These are phyloP conservation scores for Effrenium voratum DNA, from an alignment of 73 alveolate genomes.

Conservation along the genomic window DNA sequence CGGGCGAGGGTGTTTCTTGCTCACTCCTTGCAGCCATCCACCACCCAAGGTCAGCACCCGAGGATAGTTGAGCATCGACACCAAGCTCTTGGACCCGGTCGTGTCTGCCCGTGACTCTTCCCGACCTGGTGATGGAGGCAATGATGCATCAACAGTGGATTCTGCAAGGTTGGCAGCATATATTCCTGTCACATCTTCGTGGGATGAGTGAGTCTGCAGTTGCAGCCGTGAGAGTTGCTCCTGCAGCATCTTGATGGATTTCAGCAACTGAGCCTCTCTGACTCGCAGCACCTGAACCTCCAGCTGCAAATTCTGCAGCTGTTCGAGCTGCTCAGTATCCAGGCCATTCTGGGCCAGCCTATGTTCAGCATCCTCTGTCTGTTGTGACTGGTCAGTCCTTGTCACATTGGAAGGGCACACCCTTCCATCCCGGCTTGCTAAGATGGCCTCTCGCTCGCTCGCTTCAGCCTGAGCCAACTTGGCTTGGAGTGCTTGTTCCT, in stretches of 20 bases:
- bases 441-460: background rate
- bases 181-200: too few species aligned
- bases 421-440: background rate
- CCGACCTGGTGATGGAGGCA: too few species aligned
- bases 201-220: too few species aligned
- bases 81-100: too few species aligned
- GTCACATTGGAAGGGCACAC: background rate
- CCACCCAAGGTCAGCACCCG: conserved; percentile 72
- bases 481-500: conserved; percentile 2
- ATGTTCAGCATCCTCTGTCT: conserved; percentile 6
- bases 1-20: conserved; percentile 29
- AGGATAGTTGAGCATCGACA: conserved; percentile 30
- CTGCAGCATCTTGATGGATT: background rate
- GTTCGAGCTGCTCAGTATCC: background rate
- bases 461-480: background rate
- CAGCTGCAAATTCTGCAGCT: background rate
- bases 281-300: background rate
- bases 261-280: conserved; percentile 35
- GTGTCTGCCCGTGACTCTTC: too few species aligned
- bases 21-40: conserved; percentile 60
- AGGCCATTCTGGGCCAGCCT: background rate
- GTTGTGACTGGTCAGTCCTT: background rate
- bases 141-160: too few species aligned
- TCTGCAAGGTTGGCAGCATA: too few species aligned
- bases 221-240: too few species aligned